Conservation (phyloP, 2,329 filamentous ascomycete species). For the Epichloe typhina region DNA sequence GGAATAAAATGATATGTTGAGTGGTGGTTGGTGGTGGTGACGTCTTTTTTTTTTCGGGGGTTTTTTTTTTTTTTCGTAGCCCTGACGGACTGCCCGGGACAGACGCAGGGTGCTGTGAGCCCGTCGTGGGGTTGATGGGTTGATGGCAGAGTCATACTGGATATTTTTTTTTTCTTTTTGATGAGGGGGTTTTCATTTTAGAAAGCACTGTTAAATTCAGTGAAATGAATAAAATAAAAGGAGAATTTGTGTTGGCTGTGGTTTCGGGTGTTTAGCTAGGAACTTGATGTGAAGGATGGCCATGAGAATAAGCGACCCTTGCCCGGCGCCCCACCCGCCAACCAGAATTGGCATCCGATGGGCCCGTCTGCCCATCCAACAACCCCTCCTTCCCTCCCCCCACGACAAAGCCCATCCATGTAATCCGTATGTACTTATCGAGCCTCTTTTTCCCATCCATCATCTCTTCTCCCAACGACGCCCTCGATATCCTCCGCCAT, state of each 20-base stretch:
- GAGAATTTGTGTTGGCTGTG: too few species aligned
- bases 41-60: neutral
- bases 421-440: neutral
- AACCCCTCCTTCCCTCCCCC: neutral
- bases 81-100: neutral
- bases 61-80: neutral
- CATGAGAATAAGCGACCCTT: neutral
- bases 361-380: neutral
- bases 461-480: too few species aligned
- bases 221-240: neutral
- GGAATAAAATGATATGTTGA: too few species aligned
- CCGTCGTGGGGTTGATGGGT: neutral
- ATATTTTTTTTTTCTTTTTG: neutral
- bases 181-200: neutral
- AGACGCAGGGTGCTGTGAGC: neutral
- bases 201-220: neutral
- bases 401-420: neutral
- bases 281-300: too few species aligned
- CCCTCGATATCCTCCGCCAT: too few species aligned
- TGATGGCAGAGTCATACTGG: neutral
- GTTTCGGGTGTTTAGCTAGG: too few species aligned
- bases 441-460: neutral
- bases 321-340: neutral
- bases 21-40: too few species aligned
- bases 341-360: neutral